phyloP scores from a whole-genome alignment of 495 filamentous ascomycete genomes.

The Trichodelitschia bisporula region DNA sequence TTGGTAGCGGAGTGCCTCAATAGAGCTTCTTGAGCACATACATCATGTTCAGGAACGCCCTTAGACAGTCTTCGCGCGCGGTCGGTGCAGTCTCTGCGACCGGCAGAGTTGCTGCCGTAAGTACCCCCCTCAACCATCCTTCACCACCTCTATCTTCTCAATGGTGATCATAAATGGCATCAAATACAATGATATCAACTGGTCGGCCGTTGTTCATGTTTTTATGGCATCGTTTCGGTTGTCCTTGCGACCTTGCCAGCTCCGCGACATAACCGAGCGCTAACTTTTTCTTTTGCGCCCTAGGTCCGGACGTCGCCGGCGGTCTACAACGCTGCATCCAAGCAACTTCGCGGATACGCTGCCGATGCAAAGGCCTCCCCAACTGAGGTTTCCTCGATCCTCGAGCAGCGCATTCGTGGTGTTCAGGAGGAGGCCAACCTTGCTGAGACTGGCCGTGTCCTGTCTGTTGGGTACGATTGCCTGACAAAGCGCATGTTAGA shows the following conservation, averaged over 20 bases:
- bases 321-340: slow-evolving; percentile 39
- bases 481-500: slow-evolving; percentile 10
- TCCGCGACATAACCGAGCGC: slow-evolving; percentile 13
- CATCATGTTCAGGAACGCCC: slow-evolving; percentile 93
- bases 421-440: slow-evolving; percentile 88
- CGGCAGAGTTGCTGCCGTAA: slow-evolving; percentile 77
- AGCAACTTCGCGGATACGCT: slow-evolving; percentile 76
- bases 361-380: slow-evolving; percentile 82
- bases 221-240: no score
- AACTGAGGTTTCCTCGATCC: slow-evolving; percentile 96
- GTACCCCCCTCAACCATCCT: no score
- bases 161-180: no score
- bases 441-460: slow-evolving; percentile 94
- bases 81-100: slow-evolving; percentile 78
- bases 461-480: slow-evolving; percentile 97
- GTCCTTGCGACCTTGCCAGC: no score
- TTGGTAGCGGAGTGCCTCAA: slow-evolving; percentile 10
- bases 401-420: slow-evolving; percentile 96
- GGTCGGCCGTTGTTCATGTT: no score
- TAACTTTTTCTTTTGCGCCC: slow-evolving; percentile 12
- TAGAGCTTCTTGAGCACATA: slow-evolving; percentile 28
- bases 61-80: slow-evolving; percentile 82
- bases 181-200: no score
- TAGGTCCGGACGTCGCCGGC: slow-evolving; percentile 72
- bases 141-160: no score